These are phyloP conservation scores for Sarocladium oryzae DNA, from an alignment of 2,329 filamentous ascomycete species.

Conservation along the genomic window DNA sequence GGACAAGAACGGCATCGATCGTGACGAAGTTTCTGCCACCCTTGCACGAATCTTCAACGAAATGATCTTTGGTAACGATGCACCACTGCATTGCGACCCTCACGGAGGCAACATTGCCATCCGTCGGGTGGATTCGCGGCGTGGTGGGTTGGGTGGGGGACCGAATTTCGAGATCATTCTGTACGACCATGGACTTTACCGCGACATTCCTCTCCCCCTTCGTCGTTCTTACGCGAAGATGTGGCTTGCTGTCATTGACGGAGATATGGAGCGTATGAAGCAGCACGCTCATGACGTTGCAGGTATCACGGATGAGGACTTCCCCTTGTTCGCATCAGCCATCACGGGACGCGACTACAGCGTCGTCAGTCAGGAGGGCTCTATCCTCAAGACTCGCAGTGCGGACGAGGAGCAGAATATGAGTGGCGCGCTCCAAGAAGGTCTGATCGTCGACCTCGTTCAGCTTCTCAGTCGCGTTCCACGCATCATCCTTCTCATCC, in stretches of 20 bases:
- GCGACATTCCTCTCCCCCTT: conserved; percentile 74
- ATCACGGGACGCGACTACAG: conserved; percentile 92
- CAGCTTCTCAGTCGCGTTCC: conserved; percentile 84
- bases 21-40: conserved; percentile 90
- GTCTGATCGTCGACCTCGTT: conserved; percentile 81
- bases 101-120: conserved; percentile 96
- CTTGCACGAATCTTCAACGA: conserved; percentile 94
- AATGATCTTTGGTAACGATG: conserved; percentile 92
- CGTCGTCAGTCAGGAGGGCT: conserved; percentile 58
- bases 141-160: conserved; percentile 39
- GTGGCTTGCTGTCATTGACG: conserved; percentile 92
- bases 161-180: conserved; percentile 92
- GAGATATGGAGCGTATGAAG: conserved; percentile 79
- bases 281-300: conserved; percentile 85
- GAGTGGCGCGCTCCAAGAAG: conserved; percentile 75
- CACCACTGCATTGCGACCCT: conserved; percentile 91
- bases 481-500: conserved; percentile 83
- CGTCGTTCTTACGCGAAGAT: conserved; percentile 90
- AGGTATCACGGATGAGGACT: conserved; percentile 80
- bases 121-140: conserved; percentile 60
- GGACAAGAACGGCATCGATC: conserved; percentile 79
- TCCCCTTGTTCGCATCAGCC: conserved; percentile 89
- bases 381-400: conserved; percentile 54
- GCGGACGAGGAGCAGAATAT: conserved; percentile 81
- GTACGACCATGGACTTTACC: conserved; percentile 95